These are phyloP conservation scores for Penicillium sp. DNA, from an alignment of 2,329 filamentous ascomycete species.

Conservation along the genomic window DNA sequence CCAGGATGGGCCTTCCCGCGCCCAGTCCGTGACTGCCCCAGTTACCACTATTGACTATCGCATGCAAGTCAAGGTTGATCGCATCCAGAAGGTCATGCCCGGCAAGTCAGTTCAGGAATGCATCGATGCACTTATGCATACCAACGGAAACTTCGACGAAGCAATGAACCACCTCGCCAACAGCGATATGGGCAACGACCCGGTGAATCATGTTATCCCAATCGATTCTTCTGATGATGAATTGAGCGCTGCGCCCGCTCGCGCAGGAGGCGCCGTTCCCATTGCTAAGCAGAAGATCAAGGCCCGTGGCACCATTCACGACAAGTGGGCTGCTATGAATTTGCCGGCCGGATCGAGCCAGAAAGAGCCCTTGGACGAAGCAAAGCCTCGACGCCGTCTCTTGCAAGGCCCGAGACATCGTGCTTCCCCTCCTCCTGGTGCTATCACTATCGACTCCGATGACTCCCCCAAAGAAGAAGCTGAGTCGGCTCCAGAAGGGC, in stretches of 20 bases:
- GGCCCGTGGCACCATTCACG: constrained; percentile 52
- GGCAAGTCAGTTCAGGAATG: constrained; percentile 45
- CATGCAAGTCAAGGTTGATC: constrained; percentile 48
- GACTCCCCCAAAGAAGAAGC: constrained; percentile 27
- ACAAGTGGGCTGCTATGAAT: constrained; percentile 53
- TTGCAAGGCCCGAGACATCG: constrained; percentile 36
- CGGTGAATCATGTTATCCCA: constrained; percentile 29
- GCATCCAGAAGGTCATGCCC: constrained; percentile 49
- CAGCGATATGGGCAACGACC: neutral
- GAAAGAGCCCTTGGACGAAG: constrained; percentile 21
- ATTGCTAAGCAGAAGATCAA: constrained; percentile 51
- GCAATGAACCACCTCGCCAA: constrained; percentile 47
- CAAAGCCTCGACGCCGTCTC: constrained; percentile 35
- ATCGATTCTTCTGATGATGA: constrained; percentile 41
- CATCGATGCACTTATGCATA: constrained; percentile 47
- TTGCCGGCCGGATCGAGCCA: constrained; percentile 13
- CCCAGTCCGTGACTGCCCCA: constrained; percentile 38
- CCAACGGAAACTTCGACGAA: constrained; percentile 52
- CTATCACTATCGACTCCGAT: constrained; percentile 12
- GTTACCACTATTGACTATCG: constrained; percentile 48
- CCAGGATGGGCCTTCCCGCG: constrained; percentile 44
- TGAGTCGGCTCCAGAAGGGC: constrained; percentile 47
- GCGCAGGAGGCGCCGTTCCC: constrained; percentile 13
- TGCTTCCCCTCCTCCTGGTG: constrained; percentile 23
- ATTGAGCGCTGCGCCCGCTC: constrained; percentile 23